Base-by-base conservation (phyloP, 2,329 filamentous ascomycete genomes). In the Epichloe uncinata region DNA sequence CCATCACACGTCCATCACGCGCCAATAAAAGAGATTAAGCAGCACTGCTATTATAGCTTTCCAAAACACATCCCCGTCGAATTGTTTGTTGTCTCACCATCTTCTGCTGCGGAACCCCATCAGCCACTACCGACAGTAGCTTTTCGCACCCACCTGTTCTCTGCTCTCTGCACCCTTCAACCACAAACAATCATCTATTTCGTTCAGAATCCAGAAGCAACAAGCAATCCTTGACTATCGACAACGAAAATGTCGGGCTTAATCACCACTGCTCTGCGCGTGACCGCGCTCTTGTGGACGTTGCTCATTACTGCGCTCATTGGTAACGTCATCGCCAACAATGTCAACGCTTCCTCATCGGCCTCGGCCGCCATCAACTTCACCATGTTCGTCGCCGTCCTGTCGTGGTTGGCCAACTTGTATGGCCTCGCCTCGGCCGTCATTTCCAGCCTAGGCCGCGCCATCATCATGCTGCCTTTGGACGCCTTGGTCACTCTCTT, bases 301-400 rank as follows among this genome's bases (percentile, higher is more conserved):
- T 58, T 81, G 41, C 66, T 81, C 55, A 64, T 73, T 50, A 78
- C 76, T 2, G 76, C 71, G 35, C 71, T 81, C 50, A 70, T 79
- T 55, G 77, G 77, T 59, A 80, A 79, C 55, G 72, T 79, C 58
- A 77, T 80, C 52, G 73, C 73, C 47, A 65, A 52, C 59, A 77
- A 77, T 60, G 58, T 66, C 47, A 62, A 69, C 57, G 72, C 69
- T 48, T 62, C 68, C 18, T 59, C 58, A 20, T 65, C 68, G 12
- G 70, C 70, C 52, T 64, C 59, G 53, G 66, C 72, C n/a, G 69
- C 75, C 55, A 62, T 81, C 64, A 79, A 80, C 68, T 81, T 78
- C 62, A 72, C 78, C 65, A 83, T 90, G 71, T 90, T 89, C 64
- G 78, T 83, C 55, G 72, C 78, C 36, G 75, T 77, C 1, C 72